Percentiles rank a stretch among this genome's conserved stretches.
Conservation (phyloP, 2,329 filamentous ascomycete genomes). For the Colletotrichum trifolii region DNA sequence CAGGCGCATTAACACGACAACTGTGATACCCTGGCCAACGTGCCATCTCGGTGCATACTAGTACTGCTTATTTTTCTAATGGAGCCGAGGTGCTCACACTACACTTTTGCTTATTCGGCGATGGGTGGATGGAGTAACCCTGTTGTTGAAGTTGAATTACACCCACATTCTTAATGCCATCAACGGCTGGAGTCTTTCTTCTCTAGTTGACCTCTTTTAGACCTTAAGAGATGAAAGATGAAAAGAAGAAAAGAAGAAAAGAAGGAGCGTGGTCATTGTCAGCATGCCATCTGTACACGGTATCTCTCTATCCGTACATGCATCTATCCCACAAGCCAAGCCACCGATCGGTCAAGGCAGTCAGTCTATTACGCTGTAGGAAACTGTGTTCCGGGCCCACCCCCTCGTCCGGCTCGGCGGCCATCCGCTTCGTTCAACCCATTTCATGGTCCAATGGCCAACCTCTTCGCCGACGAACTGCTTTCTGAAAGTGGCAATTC, state of each 20-base stretch:
- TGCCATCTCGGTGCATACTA: no score
- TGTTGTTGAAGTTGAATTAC: no score
- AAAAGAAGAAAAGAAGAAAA: no score
- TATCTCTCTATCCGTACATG: no score
- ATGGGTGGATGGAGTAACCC: no score
- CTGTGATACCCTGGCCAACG: not conserved
- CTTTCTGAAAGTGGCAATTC: constrained; percentile 29
- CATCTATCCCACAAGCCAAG: not conserved
- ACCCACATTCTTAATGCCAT: no score
- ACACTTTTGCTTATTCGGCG: no score
- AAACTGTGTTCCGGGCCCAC: constrained; percentile 18
- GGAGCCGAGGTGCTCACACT: not conserved
- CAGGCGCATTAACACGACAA: constrained; percentile 2
- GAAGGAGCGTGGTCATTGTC: no score
- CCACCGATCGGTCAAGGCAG: constrained; percentile 1
- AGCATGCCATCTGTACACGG: no score
- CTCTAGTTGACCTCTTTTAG: no score
- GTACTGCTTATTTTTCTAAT: constrained; percentile 22
- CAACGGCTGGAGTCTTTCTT: no score
- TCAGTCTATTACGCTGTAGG: constrained; percentile 29
- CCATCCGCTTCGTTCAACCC: constrained; percentile 21
- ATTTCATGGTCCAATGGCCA: not conserved
- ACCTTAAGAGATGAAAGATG: no score
- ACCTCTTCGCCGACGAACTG: constrained; percentile 26
- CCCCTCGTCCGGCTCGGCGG: constrained; percentile 15